phyloP scores from a whole-genome alignment of 345 rosid species.

The Clausena lansium region DNA sequence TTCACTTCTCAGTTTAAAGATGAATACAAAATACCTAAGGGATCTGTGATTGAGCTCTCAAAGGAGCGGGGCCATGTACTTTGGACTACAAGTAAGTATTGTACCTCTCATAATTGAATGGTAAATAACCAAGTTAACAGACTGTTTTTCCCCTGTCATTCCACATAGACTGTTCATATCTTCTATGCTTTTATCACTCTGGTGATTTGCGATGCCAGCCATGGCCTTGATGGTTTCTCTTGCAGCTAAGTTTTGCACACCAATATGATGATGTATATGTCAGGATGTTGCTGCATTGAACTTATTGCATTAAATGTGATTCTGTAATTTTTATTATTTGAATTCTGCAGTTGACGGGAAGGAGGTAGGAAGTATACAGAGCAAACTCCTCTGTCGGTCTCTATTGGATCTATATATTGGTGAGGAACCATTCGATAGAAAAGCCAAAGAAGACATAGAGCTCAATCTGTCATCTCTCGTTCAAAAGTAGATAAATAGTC shows the following conservation, averaged over 20 bases:
- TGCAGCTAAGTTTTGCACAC: no score
- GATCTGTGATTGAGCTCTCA: constrained; percentile 69
- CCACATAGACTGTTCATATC: neutral
- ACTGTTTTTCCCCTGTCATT: neutral
- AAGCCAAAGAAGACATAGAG: constrained; percentile 71
- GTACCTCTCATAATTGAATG: constrained; percentile 3
- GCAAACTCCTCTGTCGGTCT: constrained; percentile 72
- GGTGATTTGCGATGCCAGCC: neutral
- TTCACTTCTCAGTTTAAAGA: constrained; percentile 87
- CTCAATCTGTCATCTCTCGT: constrained; percentile 52
- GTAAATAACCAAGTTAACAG: neutral
- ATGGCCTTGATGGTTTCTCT: neutral
- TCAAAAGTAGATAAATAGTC: constrained; percentile 17
- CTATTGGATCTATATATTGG: constrained; percentile 81
- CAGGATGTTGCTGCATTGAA: neutral
- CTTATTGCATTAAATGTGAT: neutral
- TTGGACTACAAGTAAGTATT: constrained; percentile 54
- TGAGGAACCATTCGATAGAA: constrained; percentile 70
- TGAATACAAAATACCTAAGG: constrained; percentile 79
- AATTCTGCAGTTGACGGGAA: constrained; percentile 61
- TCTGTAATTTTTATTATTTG: neutral
- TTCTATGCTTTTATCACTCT: neutral
- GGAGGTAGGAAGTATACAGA: constrained; percentile 73
- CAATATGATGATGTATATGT: neutral
- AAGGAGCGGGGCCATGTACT: constrained; percentile 65